phyloP scores from a whole-genome alignment of 495 filamentous ascomycete genomes.

The Aspergillus leporis region DNA sequence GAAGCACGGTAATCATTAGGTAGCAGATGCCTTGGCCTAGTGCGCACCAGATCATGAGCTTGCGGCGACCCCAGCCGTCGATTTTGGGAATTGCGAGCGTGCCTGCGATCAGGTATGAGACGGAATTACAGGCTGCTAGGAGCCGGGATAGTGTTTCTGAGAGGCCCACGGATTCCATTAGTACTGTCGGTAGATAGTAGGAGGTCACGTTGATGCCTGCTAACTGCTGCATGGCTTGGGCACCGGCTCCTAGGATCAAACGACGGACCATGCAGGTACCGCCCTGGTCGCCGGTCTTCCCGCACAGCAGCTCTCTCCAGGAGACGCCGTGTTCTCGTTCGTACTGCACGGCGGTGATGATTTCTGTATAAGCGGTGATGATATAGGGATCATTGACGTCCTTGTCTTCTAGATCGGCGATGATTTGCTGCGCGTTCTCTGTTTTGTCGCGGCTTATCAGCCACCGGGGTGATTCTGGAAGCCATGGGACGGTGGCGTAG shows the following conservation, averaged over 20 bases:
- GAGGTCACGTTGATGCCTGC: constrained; percentile 45
- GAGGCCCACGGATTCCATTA: constrained; percentile 51
- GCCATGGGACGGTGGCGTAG: constrained; percentile 50
- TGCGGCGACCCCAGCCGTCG: constrained; percentile 57
- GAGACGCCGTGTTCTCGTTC: constrained; percentile 46
- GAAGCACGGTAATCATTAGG: constrained; percentile 53
- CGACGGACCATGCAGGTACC: constrained; percentile 49
- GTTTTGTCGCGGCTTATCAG: constrained; percentile 42
- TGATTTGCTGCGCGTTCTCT: constrained; percentile 47
- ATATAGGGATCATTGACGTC: constrained; percentile 46
- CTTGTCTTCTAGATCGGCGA: constrained; percentile 47
- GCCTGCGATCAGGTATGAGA: constrained; percentile 8
- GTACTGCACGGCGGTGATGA: constrained; percentile 45
- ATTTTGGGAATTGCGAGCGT: background rate
- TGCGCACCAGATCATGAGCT: constrained; percentile 59
- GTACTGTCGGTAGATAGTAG: constrained; percentile 51
- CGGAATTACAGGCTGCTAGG: constrained; percentile 12
- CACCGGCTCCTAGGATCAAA: constrained; percentile 48
- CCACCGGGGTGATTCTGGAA: constrained; percentile 58
- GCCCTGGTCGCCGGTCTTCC: constrained; percentile 23
- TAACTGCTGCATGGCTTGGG: constrained; percentile 56
- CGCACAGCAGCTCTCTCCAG: constrained; percentile 48
- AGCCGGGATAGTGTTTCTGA: constrained; percentile 41
- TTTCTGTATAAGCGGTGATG: constrained; percentile 43
- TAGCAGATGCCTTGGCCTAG: constrained; percentile 50